Evolutionary conservation across 768 basidiomycete genomes (phyloP), one percentile per base, ranked within the genome.

Genomic region (Termitomyces sp.): DNA sequence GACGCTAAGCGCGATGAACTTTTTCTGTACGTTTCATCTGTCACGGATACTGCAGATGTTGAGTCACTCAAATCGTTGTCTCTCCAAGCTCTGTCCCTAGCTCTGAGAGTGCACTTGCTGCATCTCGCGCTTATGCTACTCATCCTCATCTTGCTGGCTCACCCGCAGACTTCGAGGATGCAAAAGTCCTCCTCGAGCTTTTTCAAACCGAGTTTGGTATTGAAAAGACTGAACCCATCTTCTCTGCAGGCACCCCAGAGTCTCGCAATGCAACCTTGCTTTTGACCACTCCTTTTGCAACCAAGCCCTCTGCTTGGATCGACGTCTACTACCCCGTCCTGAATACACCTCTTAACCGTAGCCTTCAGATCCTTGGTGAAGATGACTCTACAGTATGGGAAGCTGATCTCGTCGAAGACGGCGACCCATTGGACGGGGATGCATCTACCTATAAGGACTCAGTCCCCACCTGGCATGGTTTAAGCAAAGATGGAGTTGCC

Each of bases 241-340:
- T 81, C 67, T 73, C 83, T 23, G 90, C 91, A 20, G 93, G 93
- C 4, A 80, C 88, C 33, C 67, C 72, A 10, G 77, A 79, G 55
- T 91, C 89, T 33, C 86, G 86, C 55, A 77, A 82, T 48, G 83
- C 89, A 5, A 93, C 90, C 0, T 75, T 89, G 16, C 69, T 71
- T 20, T 74, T 84, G 44, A 82, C 83, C 0, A 72, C 74, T 23
- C 66, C 72, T 7, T 75, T 74, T 5, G 74, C 80, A 41, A 72
- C 66, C 33, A 71, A 69, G 28, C 88, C 89, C 2, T 79, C 75
- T 0, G 90, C 87, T 58, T 94, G 92, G 92, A 85, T 93, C 59
- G 91, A 93, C 64, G 80, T 82, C 40, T 97, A 98, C 71, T 96
- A 89, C 71, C 94, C 95, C 2, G 78, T 94, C 44, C 74, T 96